These are phyloP conservation scores for Pseudonitzschia delicatissima DNA, from an alignment of 108 stramenopile species.

Conservation along the genomic window DNA sequence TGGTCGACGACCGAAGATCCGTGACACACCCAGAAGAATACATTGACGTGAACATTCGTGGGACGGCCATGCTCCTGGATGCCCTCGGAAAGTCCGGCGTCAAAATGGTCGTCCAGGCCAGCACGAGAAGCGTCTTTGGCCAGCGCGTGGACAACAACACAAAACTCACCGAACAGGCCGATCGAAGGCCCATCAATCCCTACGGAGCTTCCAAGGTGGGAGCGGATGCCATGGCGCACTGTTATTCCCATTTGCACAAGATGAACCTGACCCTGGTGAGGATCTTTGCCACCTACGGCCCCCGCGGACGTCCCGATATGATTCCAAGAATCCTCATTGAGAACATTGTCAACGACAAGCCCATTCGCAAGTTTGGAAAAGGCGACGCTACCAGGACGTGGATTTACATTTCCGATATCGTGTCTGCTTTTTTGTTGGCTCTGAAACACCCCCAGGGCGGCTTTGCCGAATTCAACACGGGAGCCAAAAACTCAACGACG, in stretches of 20 bases:
- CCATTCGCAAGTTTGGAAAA: constrained; percentile 11
- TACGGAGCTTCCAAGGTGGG: constrained; percentile 14
- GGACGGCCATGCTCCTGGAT: constrained; percentile 10
- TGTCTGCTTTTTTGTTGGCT: constrained; percentile 2
- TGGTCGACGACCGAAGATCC: constrained; percentile 14
- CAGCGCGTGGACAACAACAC: not conserved
- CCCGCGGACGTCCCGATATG: constrained; percentile 8
- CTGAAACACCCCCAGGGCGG: not conserved
- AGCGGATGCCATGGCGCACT: constrained; percentile 17
- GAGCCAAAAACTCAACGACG: not conserved
- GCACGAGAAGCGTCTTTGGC: constrained; percentile 10
- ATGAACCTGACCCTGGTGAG: constrained; percentile 12
- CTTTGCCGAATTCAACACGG: not conserved
- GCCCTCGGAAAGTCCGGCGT: constrained; percentile 6
- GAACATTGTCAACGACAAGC: constrained; percentile 10
- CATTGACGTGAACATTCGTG: constrained; percentile 12
- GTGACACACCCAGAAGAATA: constrained; percentile 8
- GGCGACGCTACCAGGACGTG: constrained; percentile 8
- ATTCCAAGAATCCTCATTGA: constrained; percentile 14
- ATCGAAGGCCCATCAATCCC: constrained; percentile 13
- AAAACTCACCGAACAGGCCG: not conserved
- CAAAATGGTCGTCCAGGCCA: constrained; percentile 11
- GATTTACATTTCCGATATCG: constrained; percentile 15
- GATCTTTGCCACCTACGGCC: constrained; percentile 14
- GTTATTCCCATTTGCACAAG: constrained; percentile 14